Conservation (phyloP, 2,329 filamentous ascomycete genomes). For the Pyricularia pennisetigena region DNA sequence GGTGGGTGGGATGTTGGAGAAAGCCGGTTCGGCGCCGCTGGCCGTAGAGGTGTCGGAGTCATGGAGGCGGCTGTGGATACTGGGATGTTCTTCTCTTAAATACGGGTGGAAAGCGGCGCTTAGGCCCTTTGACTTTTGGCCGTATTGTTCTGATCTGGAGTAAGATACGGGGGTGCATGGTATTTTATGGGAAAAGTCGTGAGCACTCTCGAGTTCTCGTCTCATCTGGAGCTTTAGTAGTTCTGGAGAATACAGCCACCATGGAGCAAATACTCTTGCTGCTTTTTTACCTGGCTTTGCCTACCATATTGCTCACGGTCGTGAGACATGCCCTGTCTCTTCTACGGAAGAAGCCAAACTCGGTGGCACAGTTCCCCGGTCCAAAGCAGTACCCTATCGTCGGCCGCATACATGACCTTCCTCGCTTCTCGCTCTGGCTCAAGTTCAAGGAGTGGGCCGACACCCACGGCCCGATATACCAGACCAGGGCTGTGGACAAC, state of each 20-base stretch:
- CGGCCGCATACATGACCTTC: slow-evolving; percentile 37
- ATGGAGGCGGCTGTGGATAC: neutral
- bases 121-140: neutral
- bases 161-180: neutral
- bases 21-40: neutral
- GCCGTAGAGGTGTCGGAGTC: neutral
- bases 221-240: neutral
- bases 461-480: slow-evolving; percentile 31
- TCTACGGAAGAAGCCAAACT: slow-evolving; percentile 15
- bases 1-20: neutral
- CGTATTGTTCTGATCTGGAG: neutral
- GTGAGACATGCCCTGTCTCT: slow-evolving; percentile 27
- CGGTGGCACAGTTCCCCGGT: slow-evolving; percentile 29
- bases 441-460: slow-evolving; percentile 40
- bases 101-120: neutral
- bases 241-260: neutral
- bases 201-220: neutral
- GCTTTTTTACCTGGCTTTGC: slow-evolving; percentile 34
- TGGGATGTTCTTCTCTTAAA: too few species aligned
- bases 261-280: slow-evolving; percentile 29
- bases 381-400: slow-evolving; percentile 36
- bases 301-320: slow-evolving; percentile 30
- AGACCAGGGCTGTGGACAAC: slow-evolving; percentile 27
- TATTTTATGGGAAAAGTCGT: neutral
- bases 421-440: slow-evolving; percentile 35